These are phyloP conservation scores for Bothriochloa decipiens DNA, from an alignment of 176 grass and related monocot genomes.

Conservation along the genomic window DNA sequence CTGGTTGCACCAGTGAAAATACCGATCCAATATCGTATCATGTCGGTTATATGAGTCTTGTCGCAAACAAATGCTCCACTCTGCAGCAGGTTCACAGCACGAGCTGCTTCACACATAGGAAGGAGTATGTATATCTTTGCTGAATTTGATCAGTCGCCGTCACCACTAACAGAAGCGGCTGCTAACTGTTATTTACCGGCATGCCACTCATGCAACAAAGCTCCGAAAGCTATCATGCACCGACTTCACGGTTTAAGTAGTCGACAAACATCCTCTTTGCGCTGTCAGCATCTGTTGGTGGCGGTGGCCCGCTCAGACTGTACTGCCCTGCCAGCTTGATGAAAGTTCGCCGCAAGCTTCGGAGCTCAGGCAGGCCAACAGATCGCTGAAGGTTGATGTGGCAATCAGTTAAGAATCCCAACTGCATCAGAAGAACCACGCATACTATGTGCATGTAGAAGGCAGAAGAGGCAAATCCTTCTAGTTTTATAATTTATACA, in stretches of 20 bases:
- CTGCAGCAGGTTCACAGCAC: too few species aligned
- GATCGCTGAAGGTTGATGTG: slow-evolving; percentile 80
- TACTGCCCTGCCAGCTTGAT: slow-evolving; percentile 83
- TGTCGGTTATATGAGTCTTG: too few species aligned
- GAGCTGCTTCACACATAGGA: too few species aligned
- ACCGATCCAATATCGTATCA: too few species aligned
- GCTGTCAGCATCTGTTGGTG: slow-evolving; percentile 77
- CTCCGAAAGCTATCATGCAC: slow-evolving; percentile 33
- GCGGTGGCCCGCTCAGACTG: slow-evolving; percentile 82
- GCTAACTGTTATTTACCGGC: too few species aligned
- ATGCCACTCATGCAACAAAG: background rate
- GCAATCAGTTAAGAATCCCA: slow-evolving; percentile 59
- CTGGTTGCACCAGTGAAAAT: too few species aligned
- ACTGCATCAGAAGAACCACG: background rate
- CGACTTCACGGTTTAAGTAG: slow-evolving; percentile 88
- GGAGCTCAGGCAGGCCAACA: slow-evolving; percentile 81
- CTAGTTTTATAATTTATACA: background rate
- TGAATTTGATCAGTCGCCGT: too few species aligned
- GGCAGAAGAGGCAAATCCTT: background rate
- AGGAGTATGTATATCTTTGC: too few species aligned
- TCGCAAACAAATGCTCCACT: too few species aligned
- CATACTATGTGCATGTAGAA: slow-evolving; percentile 8
- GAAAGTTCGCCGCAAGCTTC: slow-evolving; percentile 83
- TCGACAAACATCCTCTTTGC: slow-evolving; percentile 92
- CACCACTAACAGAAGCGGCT: too few species aligned